Percentiles rank a stretch among this genome's conserved stretches.
These are phyloP conservation scores for Lycium barbarum DNA, from an alignment of 257 asterid species.

Conservation along the genomic window DNA sequence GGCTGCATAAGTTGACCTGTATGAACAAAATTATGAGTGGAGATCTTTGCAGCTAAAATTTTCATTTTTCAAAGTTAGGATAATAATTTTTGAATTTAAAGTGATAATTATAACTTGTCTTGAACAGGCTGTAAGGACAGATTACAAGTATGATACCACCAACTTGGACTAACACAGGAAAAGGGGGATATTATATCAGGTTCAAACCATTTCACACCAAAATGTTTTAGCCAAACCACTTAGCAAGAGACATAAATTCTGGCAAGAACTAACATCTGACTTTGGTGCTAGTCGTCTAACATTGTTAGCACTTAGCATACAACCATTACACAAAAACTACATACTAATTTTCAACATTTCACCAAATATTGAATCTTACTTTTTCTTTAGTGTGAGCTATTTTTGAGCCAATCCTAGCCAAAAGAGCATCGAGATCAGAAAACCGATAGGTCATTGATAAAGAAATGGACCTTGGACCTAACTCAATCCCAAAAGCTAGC, in stretches of 20 bases:
- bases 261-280: slow-evolving; percentile 18
- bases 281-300: slow-evolving; percentile 15
- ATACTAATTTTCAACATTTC: slow-evolving; percentile 13
- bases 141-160: not conserved
- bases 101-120: slow-evolving; percentile 13
- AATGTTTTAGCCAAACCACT: not conserved
- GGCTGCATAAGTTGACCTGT: slow-evolving; percentile 96
- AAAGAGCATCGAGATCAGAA: slow-evolving; percentile 7
- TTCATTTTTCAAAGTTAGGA: not conserved
- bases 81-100: slow-evolving; percentile 7
- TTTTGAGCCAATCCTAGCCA: slow-evolving; percentile 19
- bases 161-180: slow-evolving; percentile 18
- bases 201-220: slow-evolving; percentile 17
- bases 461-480: not conserved
- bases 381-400: not conserved
- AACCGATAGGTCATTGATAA: not conserved
- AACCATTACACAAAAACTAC: slow-evolving; percentile 7
- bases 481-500: not conserved
- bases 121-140: slow-evolving; percentile 1
- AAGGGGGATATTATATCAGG: slow-evolving; percentile 11
- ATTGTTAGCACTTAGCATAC: not conserved
- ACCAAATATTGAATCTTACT: slow-evolving; percentile 17
- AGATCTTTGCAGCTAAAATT: not conserved
- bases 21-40: slow-evolving; percentile 30
- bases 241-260: slow-evolving; percentile 2